phyloP scores from a whole-genome alignment of 192 early-diverging fungal genomes.

The Coemansia sp. region DNA sequence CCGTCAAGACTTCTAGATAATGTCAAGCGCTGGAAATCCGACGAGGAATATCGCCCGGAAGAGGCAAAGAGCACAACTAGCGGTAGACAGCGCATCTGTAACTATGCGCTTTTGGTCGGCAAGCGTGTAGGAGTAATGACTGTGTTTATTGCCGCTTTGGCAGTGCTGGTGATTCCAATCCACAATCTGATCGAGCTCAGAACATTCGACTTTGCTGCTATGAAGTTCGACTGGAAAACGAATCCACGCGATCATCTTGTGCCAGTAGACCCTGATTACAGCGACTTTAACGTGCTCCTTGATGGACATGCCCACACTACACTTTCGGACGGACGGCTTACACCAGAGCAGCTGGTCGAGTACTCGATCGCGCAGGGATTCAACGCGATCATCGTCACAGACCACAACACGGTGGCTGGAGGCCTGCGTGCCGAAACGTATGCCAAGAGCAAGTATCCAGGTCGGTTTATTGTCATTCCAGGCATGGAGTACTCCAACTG shows the following conservation, averaged over 20 bases:
- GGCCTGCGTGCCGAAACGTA: constrained; percentile 64
- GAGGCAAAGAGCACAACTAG: not conserved
- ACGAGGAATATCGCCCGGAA: not conserved
- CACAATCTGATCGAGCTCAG: constrained; percentile 15
- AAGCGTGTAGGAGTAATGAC: constrained; percentile 18
- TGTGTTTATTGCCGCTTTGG: constrained; percentile 11
- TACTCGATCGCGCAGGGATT: constrained; percentile 74
- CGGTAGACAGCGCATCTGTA: not conserved
- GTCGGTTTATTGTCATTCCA: constrained; percentile 65
- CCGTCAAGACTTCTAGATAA: not conserved
- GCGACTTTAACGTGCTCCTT: constrained; percentile 61
- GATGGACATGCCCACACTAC: constrained; percentile 72
- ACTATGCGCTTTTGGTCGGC: constrained; percentile 9
- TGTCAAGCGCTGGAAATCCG: no score
- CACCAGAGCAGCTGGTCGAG: constrained; percentile 61
- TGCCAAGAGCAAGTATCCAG: constrained; percentile 59
- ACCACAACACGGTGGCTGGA: constrained; percentile 71
- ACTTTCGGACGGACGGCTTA: constrained; percentile 66
- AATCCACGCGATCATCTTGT: constrained; percentile 24
- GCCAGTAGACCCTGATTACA: constrained; percentile 30
- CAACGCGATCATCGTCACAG: constrained; percentile 72
- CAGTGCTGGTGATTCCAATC: constrained; percentile 25
- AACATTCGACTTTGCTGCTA: constrained; percentile 17
- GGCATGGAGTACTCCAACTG: constrained; percentile 74
- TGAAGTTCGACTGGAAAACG: constrained; percentile 38